Conservation (phyloP, 192 early-diverging fungal genomes). For the Umbelopsis ramanniana region DNA sequence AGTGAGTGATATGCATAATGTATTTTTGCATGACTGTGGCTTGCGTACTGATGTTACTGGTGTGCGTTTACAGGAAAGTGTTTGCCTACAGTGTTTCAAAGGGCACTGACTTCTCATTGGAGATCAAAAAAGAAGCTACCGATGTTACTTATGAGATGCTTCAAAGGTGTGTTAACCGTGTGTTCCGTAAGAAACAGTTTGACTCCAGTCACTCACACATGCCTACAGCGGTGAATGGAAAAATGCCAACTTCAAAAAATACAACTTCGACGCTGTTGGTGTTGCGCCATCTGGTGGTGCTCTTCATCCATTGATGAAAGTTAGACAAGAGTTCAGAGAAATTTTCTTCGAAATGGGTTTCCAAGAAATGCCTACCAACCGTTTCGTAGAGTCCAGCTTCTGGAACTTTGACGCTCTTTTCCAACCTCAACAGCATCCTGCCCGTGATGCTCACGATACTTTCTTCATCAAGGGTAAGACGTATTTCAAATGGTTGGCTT, state of each 20-base stretch:
- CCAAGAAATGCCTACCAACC: slow-evolving; percentile 98
- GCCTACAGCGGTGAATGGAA: slow-evolving; percentile 88
- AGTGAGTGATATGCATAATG: slow-evolving; percentile 46
- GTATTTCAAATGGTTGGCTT: not conserved
- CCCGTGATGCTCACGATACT: slow-evolving; percentile 84
- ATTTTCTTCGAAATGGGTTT: slow-evolving; percentile 99
- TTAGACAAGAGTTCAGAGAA: slow-evolving; percentile 97
- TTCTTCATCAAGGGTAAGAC: slow-evolving; percentile 71
- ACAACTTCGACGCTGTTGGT: slow-evolving; percentile 96
- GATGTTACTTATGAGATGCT: slow-evolving; percentile 96
- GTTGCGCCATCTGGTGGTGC: slow-evolving; percentile 81
- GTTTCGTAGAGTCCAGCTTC: slow-evolving; percentile 97
- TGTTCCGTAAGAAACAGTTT: not conserved
- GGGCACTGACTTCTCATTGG: slow-evolving; percentile 86
- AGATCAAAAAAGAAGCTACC: slow-evolving; percentile 87
- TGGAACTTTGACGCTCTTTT: slow-evolving; percentile 99
- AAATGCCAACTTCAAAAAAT: slow-evolving; percentile 93
- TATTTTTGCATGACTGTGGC: not conserved
- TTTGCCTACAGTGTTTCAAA: slow-evolving; percentile 86
- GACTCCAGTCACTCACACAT: not conserved
- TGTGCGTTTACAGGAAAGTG: slow-evolving; percentile 58
- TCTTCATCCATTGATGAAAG: slow-evolving; percentile 98
- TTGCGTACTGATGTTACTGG: not conserved
- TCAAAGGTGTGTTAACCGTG: slow-evolving; percentile 50
- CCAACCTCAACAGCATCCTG: slow-evolving; percentile 98